These are phyloP conservation scores for Spergularia marina DNA, from an alignment of 148 eudicot species.

Conservation along the genomic window DNA sequence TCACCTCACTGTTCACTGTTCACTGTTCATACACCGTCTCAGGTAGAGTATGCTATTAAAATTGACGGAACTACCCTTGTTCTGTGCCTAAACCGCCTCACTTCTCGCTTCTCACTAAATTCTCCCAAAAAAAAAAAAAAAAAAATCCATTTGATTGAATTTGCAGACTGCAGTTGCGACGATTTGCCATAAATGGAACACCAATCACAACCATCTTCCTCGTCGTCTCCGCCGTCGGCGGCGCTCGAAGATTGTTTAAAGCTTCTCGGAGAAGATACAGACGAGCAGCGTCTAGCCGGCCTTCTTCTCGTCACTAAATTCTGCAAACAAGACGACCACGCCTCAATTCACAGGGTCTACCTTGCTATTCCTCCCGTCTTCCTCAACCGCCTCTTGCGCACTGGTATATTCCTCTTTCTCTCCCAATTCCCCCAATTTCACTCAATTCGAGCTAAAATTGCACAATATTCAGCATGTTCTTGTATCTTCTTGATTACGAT, in stretches of 20 bases:
- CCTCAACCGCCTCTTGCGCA: slow-evolving; percentile 73
- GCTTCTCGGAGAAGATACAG: slow-evolving; percentile 65
- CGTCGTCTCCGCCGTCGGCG: background rate
- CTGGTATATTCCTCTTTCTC: slow-evolving; percentile 35
- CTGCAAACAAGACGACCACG: slow-evolving; percentile 54
- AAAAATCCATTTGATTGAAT: too few species aligned
- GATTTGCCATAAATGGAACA: background rate
- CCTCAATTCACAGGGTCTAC: slow-evolving; percentile 54
- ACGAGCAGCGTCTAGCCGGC: slow-evolving; percentile 88
- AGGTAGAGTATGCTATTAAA: too few species aligned
- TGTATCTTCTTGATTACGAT: background rate
- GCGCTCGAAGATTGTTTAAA: slow-evolving; percentile 60
- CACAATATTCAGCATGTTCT: background rate
- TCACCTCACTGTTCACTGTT: too few species aligned
- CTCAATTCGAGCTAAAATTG: background rate
- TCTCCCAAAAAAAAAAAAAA: too few species aligned
- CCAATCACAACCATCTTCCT: background rate
- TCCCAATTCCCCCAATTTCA: background rate
- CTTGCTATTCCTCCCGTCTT: slow-evolving; percentile 58
- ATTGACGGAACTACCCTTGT: too few species aligned
- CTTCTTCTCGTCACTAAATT: slow-evolving; percentile 69
- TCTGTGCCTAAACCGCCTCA: too few species aligned
- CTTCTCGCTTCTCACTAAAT: too few species aligned
- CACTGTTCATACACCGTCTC: too few species aligned
- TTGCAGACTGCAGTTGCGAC: too few species aligned